These are phyloP conservation scores for Talinum fruticosum DNA, from an alignment of 148 eudicot species.

Conservation along the genomic window DNA sequence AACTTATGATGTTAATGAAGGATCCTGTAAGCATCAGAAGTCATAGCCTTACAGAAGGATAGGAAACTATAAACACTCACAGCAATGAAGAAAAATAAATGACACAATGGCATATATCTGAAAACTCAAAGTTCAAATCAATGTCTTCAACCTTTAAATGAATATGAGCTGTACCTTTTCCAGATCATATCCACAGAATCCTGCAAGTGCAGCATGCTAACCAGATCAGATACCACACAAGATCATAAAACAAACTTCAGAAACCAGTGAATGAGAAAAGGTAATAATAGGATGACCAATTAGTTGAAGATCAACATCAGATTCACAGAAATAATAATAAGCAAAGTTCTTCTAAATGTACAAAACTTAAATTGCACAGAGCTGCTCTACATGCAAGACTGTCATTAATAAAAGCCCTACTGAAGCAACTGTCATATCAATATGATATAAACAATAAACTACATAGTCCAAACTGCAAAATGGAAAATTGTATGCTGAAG, in stretches of 20 bases:
- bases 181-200: conserved; percentile 64
- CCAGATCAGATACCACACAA: conserved; percentile 19
- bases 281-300: not conserved
- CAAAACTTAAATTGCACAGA: too few relatives aligned
- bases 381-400: too few relatives aligned
- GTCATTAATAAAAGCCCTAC: too few relatives aligned
- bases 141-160: conserved; percentile 16
- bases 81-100: not conserved
- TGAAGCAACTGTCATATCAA: too few relatives aligned
- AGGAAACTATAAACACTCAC: not conserved
- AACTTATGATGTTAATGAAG: not conserved
- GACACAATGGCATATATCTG: not conserved
- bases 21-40: not conserved
- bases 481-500: too few relatives aligned
- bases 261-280: not conserved
- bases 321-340: not conserved
- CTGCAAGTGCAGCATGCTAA: conserved; percentile 46
- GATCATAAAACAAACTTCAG: conserved; percentile 9
- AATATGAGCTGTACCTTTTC: conserved; percentile 42
- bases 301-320: not conserved
- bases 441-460: too few relatives aligned
- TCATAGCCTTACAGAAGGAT: not conserved
- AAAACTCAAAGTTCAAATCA: conserved; percentile 1
- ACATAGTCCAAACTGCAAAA: too few relatives aligned
- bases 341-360: too few relatives aligned